A percentile compares a stretch with the other conserved stretches of the same genome.
Evolutionary conservation across 1,139 yeast genomes (phyloP).

Genomic region (Blastobotrys niveus): DNA sequence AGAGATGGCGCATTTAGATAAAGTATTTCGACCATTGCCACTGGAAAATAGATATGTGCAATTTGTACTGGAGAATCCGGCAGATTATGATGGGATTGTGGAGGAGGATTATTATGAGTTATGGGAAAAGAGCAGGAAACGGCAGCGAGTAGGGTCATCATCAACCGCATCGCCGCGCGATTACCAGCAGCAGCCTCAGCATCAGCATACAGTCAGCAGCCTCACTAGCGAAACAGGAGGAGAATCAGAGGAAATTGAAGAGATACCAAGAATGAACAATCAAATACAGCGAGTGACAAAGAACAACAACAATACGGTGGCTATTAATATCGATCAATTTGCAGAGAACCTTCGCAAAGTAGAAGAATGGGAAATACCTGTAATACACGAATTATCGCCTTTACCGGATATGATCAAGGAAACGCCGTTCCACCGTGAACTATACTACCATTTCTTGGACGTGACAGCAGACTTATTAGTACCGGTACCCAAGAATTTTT

Average conservation of each 20-base stretch:
- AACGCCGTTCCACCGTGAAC: conserved; percentile 53
- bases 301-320: background rate
- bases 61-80: conserved; percentile 10
- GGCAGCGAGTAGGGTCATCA: no score
- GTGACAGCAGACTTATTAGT: conserved; percentile 59
- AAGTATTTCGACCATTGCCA: conserved; percentile 23
- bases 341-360: conserved; percentile 5
- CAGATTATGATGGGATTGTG: conserved; percentile 9
- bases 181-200: no score
- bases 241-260: no score
- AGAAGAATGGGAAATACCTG: conserved; percentile 5
- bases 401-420: conserved; percentile 53
- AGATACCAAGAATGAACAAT: no score
- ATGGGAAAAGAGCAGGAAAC: background rate
- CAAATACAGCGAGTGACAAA: background rate
- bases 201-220: no score
- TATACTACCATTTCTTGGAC: conserved; percentile 59
- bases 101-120: conserved; percentile 5
- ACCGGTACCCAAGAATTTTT: conserved; percentile 55
- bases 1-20: conserved; percentile 18
- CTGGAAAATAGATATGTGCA: conserved; percentile 13
- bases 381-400: conserved; percentile 42
- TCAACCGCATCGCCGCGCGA: no score
- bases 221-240: no score
- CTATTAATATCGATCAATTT: background rate